Percentiles rank a stretch among this genome's conserved stretches.
Conservation (phyloP, 2,329 filamentous ascomycete genomes). For the Fulvia fulva region DNA sequence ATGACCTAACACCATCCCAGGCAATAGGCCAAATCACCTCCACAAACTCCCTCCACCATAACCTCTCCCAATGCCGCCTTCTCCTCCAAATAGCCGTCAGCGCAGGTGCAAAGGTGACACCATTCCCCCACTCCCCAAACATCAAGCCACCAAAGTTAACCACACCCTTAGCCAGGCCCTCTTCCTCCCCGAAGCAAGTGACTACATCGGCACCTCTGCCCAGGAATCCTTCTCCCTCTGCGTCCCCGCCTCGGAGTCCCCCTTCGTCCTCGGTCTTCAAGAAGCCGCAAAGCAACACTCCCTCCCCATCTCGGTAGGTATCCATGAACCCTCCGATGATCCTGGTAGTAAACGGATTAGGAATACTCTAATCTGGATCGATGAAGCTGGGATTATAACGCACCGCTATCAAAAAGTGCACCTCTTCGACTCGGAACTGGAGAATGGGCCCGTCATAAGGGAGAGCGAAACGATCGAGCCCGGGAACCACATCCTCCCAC, state of each 20-base stretch:
- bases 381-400: constrained; percentile 54
- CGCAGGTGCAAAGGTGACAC: constrained; percentile 69
- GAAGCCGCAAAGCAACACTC: constrained; percentile 59
- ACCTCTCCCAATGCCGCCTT: constrained; percentile 71
- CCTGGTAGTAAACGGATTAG: constrained; percentile 50
- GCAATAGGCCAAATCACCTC: constrained; percentile 88
- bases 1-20: constrained; percentile 49
- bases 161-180: constrained; percentile 55
- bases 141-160: constrained; percentile 2
- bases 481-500: constrained; percentile 60
- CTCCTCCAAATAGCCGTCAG: constrained; percentile 69
- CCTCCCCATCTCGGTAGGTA: constrained; percentile 77
- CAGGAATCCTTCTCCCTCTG: constrained; percentile 68
- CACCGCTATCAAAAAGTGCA: constrained; percentile 75
- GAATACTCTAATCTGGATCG: constrained; percentile 66
- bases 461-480: constrained; percentile 67
- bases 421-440: constrained; percentile 67
- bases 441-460: constrained; percentile 54
- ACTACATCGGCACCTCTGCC: constrained; percentile 74
- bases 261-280: constrained; percentile 73
- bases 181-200: constrained; percentile 87
- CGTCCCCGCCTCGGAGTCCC: constrained; percentile 59
- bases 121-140: too few relatives aligned
- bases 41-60: constrained; percentile 70
- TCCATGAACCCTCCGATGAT: constrained; percentile 67